Evolutionary conservation across 2,329 filamentous ascomycete species (phyloP).

Genomic region (Thermoascus crustaceus): DNA sequence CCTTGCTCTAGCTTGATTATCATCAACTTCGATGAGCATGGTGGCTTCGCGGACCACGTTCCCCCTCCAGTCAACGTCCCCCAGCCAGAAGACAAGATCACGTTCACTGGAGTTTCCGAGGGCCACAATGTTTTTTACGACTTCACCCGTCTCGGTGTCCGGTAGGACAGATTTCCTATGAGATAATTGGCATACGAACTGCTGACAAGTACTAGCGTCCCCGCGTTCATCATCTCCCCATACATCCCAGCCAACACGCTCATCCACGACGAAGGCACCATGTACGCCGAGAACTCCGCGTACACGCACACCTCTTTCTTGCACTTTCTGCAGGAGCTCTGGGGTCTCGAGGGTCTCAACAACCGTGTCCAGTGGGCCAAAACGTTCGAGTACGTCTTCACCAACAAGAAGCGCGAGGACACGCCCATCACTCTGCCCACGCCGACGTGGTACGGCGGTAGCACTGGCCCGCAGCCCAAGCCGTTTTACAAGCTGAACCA

Average conservation of each 20-base stretch:
- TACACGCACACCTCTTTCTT: slow-evolving; percentile 34
- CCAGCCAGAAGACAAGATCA: slow-evolving; percentile 24
- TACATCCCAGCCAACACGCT: slow-evolving; percentile 25
- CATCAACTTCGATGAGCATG: slow-evolving; percentile 36
- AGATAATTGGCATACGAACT: background rate
- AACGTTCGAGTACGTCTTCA: slow-evolving; percentile 32
- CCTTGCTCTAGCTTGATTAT: slow-evolving; percentile 23
- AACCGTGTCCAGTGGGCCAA: slow-evolving; percentile 37
- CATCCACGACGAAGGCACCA: slow-evolving; percentile 32
- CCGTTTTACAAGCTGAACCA: slow-evolving; percentile 26
- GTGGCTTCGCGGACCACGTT: slow-evolving; percentile 35
- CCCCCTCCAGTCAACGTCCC: slow-evolving; percentile 30
- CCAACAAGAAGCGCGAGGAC: slow-evolving; percentile 14
- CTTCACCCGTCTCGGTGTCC: slow-evolving; percentile 33
- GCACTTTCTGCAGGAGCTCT: slow-evolving; percentile 35
- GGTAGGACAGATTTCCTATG: too few relatives aligned
- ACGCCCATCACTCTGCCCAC: slow-evolving; percentile 22
- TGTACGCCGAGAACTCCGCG: slow-evolving; percentile 27
- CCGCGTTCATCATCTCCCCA: slow-evolving; percentile 30
- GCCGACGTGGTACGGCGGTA: slow-evolving; percentile 28
- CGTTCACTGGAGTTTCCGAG: slow-evolving; percentile 22
- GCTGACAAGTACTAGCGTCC: slow-evolving; percentile 16
- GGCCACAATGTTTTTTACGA: slow-evolving; percentile 28
- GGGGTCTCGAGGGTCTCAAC: slow-evolving; percentile 32
- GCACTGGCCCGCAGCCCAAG: slow-evolving; percentile 24